Evolutionary conservation across 305 asterid species (phyloP).

Genomic region (Fraxinus platypoda): DNA sequence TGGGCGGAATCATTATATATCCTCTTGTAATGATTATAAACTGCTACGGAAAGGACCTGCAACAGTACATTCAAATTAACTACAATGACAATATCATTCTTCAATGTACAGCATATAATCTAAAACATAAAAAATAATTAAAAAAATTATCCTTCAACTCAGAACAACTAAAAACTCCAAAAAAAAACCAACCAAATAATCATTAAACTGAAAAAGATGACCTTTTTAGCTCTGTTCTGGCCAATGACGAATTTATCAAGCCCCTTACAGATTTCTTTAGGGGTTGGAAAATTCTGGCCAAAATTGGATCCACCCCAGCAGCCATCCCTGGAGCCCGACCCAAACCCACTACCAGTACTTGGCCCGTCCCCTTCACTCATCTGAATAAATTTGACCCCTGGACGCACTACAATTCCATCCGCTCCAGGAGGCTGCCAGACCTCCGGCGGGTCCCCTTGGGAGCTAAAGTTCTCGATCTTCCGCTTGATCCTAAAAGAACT

Average conservation of each 20-base stretch:
- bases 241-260: slow-evolving; percentile 96
- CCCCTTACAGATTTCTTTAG: slow-evolving; percentile 85
- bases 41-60: slow-evolving; percentile 95
- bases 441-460: slow-evolving; percentile 94
- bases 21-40: slow-evolving; percentile 96
- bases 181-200: neutral
- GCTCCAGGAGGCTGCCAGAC: slow-evolving; percentile 89
- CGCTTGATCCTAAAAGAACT: slow-evolving; percentile 30
- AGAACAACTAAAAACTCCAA: neutral
- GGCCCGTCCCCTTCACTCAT: slow-evolving; percentile 49
- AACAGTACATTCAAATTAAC: slow-evolving; percentile 5
- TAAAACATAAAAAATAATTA: neutral
- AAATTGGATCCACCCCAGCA: slow-evolving; percentile 91
- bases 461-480: slow-evolving; percentile 42
- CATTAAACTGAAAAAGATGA: slow-evolving; percentile 21
- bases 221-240: slow-evolving; percentile 96
- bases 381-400: slow-evolving; percentile 67
- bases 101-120: slow-evolving; percentile 7
- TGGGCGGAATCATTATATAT: slow-evolving; percentile 64
- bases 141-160: neutral
- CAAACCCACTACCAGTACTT: slow-evolving; percentile 58
- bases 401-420: slow-evolving; percentile 71
- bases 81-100: neutral
- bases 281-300: slow-evolving; percentile 76
- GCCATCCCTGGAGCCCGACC: slow-evolving; percentile 55